A percentile compares a stretch with the other conserved stretches of the same genome.
Evolutionary conservation across 192 early-diverging fungal species (phyloP).

Genomic region (Nowakowskiella sp.): DNA sequence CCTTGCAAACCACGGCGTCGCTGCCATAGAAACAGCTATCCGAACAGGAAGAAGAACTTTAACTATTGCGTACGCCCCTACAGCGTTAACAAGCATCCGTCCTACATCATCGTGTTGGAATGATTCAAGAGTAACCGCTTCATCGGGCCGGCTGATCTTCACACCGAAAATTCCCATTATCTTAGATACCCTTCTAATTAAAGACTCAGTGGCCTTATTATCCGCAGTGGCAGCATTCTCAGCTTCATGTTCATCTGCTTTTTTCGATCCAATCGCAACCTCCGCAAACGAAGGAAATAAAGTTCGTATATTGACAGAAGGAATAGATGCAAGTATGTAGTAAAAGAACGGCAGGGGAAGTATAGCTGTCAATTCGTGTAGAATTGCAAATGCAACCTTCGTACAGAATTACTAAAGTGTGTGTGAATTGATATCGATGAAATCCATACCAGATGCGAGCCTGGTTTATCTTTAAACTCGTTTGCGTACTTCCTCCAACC

Average conservation of each 20-base stretch:
- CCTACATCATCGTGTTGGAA: neutral
- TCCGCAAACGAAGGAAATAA: constrained; percentile 66
- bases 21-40: constrained; percentile 31
- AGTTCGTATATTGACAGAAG: constrained; percentile 44
- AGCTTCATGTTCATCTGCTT: constrained; percentile 43
- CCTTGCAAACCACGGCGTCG: constrained; percentile 50
- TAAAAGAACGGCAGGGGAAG: constrained; percentile 70
- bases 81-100: constrained; percentile 46
- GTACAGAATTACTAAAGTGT: neutral
- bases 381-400: constrained; percentile 52
- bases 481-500: constrained; percentile 11
- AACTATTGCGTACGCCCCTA: constrained; percentile 72
- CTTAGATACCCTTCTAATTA: constrained; percentile 40
- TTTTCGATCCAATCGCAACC: constrained; percentile 41
- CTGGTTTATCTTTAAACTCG: constrained; percentile 21
- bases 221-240: constrained; percentile 15
- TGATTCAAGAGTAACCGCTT: neutral
- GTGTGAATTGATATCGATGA: too few relatives aligned
- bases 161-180: too few relatives aligned
- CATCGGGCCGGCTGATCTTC: too few relatives aligned
- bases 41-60: constrained; percentile 69
- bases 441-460: constrained; percentile 33
- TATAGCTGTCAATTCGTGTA: constrained; percentile 86
- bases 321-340: constrained; percentile 46
- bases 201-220: too few relatives aligned